Evolutionary conservation across 2,329 filamentous ascomycete species (phyloP).

Genomic region (Lecanoromycetidae sp.): DNA sequence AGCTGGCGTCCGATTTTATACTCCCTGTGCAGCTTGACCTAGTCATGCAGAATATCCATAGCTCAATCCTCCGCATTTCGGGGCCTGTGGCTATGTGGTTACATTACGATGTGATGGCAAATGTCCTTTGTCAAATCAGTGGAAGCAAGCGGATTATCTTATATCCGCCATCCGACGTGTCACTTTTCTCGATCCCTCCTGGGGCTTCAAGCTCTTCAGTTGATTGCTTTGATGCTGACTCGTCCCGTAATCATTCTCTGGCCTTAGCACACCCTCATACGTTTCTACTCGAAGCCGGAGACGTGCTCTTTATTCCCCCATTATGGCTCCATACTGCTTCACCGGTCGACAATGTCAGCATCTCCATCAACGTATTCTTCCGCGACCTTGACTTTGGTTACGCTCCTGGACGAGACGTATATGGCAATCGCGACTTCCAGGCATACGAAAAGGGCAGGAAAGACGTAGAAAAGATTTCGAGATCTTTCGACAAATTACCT

Average conservation of each 20-base stretch:
- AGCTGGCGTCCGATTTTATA: constrained; percentile 55
- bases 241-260: constrained; percentile 27
- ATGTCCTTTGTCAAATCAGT: constrained; percentile 66
- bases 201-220: constrained; percentile 70
- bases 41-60: constrained; percentile 55
- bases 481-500: constrained; percentile 41
- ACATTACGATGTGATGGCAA: constrained; percentile 82
- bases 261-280: constrained; percentile 51
- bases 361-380: constrained; percentile 88
- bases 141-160: constrained; percentile 63
- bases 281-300: constrained; percentile 54
- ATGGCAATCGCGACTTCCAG: constrained; percentile 74
- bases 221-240: constrained; percentile 49
- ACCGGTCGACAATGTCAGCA: constrained; percentile 46
- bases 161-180: constrained; percentile 67
- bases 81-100: constrained; percentile 79
- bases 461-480: constrained; percentile 56
- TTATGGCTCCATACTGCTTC: constrained; percentile 72
- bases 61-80: constrained; percentile 67
- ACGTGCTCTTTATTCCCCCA: constrained; percentile 68
- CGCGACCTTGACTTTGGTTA: constrained; percentile 56
- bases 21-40: constrained; percentile 51
- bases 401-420: constrained; percentile 66
- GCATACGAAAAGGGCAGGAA: constrained; percentile 71
- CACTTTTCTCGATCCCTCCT: constrained; percentile 55